phyloP scores from a whole-genome alignment of 768 basidiomycete genomes.

The Kwoniella europaea region DNA sequence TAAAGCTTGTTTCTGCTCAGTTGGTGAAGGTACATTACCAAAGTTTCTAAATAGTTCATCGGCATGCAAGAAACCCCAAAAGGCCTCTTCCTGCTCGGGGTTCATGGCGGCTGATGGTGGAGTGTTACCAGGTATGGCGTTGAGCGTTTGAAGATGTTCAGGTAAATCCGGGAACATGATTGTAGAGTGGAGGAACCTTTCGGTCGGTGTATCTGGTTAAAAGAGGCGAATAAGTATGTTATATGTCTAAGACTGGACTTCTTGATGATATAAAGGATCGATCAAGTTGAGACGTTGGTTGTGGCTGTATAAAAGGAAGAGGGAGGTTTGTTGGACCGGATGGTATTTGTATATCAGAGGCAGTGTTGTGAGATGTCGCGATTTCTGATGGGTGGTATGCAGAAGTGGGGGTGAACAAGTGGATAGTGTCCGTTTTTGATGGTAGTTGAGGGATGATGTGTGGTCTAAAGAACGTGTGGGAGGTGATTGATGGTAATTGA shows the following conservation, averaged over 20 bases:
- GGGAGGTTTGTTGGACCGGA: not conserved
- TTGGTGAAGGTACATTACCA: slow-evolving; percentile 36
- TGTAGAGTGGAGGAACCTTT: not conserved
- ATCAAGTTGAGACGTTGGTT: not conserved
- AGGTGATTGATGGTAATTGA: slow-evolving; percentile 8
- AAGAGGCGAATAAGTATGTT: not conserved
- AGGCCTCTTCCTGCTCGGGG: slow-evolving; percentile 44
- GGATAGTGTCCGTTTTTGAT: slow-evolving; percentile 4
- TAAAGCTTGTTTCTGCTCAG: slow-evolving; percentile 11
- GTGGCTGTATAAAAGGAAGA: not conserved
- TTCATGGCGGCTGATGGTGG: slow-evolving; percentile 31
- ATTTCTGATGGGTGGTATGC: not conserved
- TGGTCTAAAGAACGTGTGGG: slow-evolving; percentile 6
- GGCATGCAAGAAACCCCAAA: slow-evolving; percentile 49
- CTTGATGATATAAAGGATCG: slow-evolving; percentile 13
- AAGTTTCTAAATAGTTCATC: slow-evolving; percentile 51
- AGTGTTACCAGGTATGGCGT: slow-evolving; percentile 42
- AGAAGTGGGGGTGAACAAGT: not conserved
- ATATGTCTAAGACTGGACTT: not conserved
- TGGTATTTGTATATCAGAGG: not conserved
- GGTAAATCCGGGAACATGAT: slow-evolving; percentile 49
- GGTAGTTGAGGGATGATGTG: not conserved
- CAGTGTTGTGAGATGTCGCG: slow-evolving; percentile 4
- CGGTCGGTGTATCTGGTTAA: not conserved
- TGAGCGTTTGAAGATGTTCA: slow-evolving; percentile 45